These are phyloP conservation scores for Cystobasidium sp. DNA, from an alignment of 1,284 basidiomycete genomes.

Conservation along the genomic window DNA sequence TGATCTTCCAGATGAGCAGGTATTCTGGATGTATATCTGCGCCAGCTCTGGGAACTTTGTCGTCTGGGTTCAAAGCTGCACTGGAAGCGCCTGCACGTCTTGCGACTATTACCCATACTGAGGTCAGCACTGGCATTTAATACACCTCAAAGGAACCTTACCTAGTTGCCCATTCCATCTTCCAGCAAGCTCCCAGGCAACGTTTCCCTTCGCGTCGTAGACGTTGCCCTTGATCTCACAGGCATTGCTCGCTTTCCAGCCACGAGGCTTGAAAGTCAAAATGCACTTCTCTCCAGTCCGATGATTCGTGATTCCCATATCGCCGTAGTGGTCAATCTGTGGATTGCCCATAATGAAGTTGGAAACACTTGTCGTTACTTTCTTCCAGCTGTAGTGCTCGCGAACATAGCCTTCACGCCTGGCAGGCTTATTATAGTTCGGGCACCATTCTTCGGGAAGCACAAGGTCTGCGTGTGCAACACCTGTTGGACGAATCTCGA, in stretches of 20 bases:
- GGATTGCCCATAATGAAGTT: slow-evolving; percentile 93
- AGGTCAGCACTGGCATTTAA: neutral
- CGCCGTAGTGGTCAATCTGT: slow-evolving; percentile 95
- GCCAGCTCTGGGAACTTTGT: slow-evolving; percentile 49
- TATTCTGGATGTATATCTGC: slow-evolving; percentile 34
- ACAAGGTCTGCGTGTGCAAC: slow-evolving; percentile 86
- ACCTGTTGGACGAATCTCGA: slow-evolving; percentile 94
- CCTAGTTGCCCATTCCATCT: slow-evolving; percentile 90
- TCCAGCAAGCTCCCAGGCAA: slow-evolving; percentile 88
- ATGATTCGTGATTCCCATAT: slow-evolving; percentile 91
- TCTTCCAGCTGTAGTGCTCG: slow-evolving; percentile 92
- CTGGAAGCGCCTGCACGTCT: slow-evolving; percentile 70
- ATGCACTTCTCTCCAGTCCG: slow-evolving; percentile 87
- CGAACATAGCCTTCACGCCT: slow-evolving; percentile 63
- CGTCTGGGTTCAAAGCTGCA: slow-evolving; percentile 76
- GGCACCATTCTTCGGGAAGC: slow-evolving; percentile 68
- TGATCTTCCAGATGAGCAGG: slow-evolving; percentile 89
- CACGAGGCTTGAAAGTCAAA: slow-evolving; percentile 92
- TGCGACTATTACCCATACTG: slow-evolving; percentile 63
- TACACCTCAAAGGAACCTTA: neutral
- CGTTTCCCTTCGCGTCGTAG: slow-evolving; percentile 67
- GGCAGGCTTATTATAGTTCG: slow-evolving; percentile 56
- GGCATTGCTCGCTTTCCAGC: slow-evolving; percentile 89
- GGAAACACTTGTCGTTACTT: slow-evolving; percentile 88
- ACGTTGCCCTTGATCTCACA: slow-evolving; percentile 91